These are phyloP conservation scores for Rhexocercosporidium sp. DNA, from an alignment of 2,329 filamentous ascomycete genomes.

Conservation along the genomic window DNA sequence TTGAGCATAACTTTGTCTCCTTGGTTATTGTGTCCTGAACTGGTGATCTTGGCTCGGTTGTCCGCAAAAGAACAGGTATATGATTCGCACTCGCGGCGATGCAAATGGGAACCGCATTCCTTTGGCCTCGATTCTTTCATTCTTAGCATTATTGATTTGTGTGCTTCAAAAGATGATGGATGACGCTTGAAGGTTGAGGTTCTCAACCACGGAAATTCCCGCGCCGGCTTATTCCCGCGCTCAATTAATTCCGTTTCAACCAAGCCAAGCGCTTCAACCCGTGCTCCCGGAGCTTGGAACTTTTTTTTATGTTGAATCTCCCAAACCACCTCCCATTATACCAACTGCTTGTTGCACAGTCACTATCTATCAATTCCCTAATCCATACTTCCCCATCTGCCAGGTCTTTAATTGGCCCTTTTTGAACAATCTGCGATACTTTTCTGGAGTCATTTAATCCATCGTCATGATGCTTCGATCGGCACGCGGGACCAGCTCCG, in stretches of 20 bases:
- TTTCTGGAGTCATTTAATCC: slow-evolving; percentile 3
- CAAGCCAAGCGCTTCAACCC: no score
- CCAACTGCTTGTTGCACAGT: not conserved
- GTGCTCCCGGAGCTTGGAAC: slow-evolving; percentile 4
- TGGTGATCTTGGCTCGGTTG: no score
- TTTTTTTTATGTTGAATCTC: slow-evolving; percentile 6
- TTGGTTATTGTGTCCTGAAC: no score
- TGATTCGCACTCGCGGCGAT: no score
- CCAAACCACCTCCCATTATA: not conserved
- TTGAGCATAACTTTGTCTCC: no score
- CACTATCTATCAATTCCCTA: not conserved
- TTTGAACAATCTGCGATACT: slow-evolving; percentile 8
- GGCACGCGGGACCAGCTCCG: slow-evolving; percentile 33
- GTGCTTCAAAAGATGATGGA: no score
- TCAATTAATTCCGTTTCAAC: not conserved
- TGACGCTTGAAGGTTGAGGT: not conserved
- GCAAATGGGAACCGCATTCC: no score
- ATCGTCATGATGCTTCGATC: slow-evolving; percentile 36
- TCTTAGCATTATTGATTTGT: no score
- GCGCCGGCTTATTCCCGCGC: slow-evolving; percentile 6
- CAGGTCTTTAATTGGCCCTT: slow-evolving; percentile 22
- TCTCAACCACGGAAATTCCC: not conserved
- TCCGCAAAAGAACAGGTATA: no score
- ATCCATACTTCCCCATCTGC: not conserved
- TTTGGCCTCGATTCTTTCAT: no score